phyloP scores from a whole-genome alignment of 441 rosid species.

The Gossypium gossypioides region DNA sequence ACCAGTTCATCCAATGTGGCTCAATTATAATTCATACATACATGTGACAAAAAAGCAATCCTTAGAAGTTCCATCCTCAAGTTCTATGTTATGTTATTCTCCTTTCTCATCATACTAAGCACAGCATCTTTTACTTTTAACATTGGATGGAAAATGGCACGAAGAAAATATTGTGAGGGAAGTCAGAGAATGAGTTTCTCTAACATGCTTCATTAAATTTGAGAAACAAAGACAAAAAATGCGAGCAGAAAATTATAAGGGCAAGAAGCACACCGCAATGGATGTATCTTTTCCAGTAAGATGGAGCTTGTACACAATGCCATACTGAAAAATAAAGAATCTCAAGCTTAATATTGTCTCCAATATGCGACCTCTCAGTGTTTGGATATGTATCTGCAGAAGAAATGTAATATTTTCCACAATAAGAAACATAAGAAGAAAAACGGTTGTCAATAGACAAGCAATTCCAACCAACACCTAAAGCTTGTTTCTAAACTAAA shows the following conservation, averaged over 20 bases:
- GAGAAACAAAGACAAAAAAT: not conserved
- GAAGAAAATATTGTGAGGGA: not conserved
- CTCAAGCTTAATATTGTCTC: constrained; percentile 81
- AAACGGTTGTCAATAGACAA: not conserved
- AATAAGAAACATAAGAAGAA: not conserved
- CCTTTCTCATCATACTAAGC: not conserved
- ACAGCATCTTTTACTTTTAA: not conserved
- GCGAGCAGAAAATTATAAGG: not conserved
- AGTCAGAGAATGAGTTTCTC: not conserved
- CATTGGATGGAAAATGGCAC: not conserved
- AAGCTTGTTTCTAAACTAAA: not conserved
- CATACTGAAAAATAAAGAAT: constrained; percentile 82
- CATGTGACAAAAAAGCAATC: not conserved
- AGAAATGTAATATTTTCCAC: constrained; percentile 12
- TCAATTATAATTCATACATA: not conserved
- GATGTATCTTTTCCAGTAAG: constrained; percentile 62
- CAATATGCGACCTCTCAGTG: constrained; percentile 75
- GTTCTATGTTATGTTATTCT: not conserved
- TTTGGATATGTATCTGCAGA: constrained; percentile 77
- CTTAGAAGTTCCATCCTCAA: not conserved
- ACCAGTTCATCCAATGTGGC: not conserved
- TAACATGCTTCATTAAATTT: not conserved
- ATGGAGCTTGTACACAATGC: constrained; percentile 80
- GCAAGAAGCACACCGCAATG: constrained; percentile 49
- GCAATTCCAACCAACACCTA: constrained; percentile 3